Base-by-base conservation (phyloP, 257 asterid species). In the Solanum tacnaense region DNA sequence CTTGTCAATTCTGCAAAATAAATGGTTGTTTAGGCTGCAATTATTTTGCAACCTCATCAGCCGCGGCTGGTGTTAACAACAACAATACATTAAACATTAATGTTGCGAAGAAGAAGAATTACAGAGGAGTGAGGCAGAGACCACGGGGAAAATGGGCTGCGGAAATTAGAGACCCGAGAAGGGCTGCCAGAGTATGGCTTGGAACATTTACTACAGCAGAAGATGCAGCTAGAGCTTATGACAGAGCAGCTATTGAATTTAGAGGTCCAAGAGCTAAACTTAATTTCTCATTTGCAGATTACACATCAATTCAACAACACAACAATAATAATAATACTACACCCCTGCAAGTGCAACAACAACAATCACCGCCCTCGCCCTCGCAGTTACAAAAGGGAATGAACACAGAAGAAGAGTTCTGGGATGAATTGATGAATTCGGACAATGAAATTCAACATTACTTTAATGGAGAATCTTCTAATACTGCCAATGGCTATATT, bases 1-100 rank as follows among this genome's bases (percentile, higher is more conserved):
- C 89, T n/a, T 94, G 98, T 89, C 85, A 90, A 13, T 81, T 89
- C 46, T 96, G 98, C 89, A 70, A 90, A 15, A 95, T 92, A 8
- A 84, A 87, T 2, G 98, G 95, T 2, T 96, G 99, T 25, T 87
- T 96, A 83, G 98, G 99, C 3, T 96, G 99, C 85, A 88, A 95
- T 29, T 93, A 91, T 87, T 96, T 94, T 20, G 93, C 31, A 79
- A 39, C 71, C 5, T 29, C 2, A n/a, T 41, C 36, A 1, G 7
- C 9, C 13, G 83, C 7, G 1, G 6, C 27, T 31, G 88, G 36
- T 4, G 15, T 18, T 11, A 90, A 87, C 84, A 91, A 88, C 23
- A 15, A 16, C 23, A 49, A 46, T 0, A 5, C 27, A 8, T 58
- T 8, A 0, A 41, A 31, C 3, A 4, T 29, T 29, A 29, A 29